These are phyloP conservation scores for Durotheca rogersii DNA, from an alignment of 495 filamentous ascomycete species.

Conservation along the genomic window DNA sequence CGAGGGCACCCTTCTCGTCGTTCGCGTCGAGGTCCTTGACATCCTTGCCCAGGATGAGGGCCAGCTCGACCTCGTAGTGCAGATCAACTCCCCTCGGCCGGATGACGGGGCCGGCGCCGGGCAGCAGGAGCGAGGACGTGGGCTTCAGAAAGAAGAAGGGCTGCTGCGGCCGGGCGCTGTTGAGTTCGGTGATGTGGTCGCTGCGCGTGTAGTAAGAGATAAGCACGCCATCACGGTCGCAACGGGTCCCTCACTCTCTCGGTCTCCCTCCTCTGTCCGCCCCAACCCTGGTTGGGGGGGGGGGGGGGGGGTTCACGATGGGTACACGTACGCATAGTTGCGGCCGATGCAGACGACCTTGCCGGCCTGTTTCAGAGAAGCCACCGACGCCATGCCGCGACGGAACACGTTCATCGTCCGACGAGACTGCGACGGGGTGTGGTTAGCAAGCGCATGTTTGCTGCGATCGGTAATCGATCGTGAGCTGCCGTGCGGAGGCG, in stretches of 20 bases:
- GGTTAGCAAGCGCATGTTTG: conserved; percentile 16
- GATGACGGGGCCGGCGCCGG: conserved; percentile 76
- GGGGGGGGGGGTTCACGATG: neutral
- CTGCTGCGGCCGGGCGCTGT: conserved; percentile 78
- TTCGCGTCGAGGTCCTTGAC: conserved; percentile 70
- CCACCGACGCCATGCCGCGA: conserved; percentile 54
- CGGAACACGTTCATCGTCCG: conserved; percentile 43
- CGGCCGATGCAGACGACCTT: conserved; percentile 97
- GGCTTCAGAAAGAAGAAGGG: conserved; percentile 99
- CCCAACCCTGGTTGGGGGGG: neutral
- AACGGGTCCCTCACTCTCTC: no score
- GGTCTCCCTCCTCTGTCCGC: conserved; percentile 7
- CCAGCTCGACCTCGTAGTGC: conserved; percentile 96
- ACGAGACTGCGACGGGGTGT: conserved; percentile 2
- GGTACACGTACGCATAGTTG: conserved; percentile 82
- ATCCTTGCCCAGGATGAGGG: conserved; percentile 77
- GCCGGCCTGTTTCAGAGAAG: conserved; percentile 66
- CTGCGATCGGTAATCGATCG: neutral
- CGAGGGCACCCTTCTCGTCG: conserved; percentile 62
- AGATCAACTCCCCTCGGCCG: conserved; percentile 77
- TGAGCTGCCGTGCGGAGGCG: neutral
- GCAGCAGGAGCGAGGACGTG: conserved; percentile 73
- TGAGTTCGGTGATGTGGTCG: conserved; percentile 92
- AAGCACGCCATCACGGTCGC: no score
- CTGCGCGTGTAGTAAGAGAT: conserved; percentile 50